Conservation (phyloP, 306 rosid species). For the Trifolium fragiferum region DNA sequence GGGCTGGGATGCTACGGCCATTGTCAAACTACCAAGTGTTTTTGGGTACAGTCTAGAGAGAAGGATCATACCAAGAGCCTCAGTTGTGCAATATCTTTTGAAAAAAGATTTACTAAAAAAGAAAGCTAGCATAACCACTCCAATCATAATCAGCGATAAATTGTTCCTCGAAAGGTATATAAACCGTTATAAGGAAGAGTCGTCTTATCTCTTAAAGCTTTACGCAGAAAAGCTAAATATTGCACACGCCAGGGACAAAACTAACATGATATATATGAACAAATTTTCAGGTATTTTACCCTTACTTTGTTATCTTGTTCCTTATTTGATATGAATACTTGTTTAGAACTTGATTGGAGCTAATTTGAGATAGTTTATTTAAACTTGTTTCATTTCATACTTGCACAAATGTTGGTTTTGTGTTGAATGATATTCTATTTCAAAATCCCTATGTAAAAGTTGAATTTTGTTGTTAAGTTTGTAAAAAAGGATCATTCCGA, state of each 20-base stretch:
- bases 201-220: neutral
- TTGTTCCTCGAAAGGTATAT: neutral
- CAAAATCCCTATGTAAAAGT: too few species aligned
- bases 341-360: neutral
- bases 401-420: neutral
- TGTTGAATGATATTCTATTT: neutral
- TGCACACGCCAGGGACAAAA: neutral
- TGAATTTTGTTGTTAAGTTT: constrained; percentile 29
- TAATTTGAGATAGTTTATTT: neutral
- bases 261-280: neutral
- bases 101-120: constrained; percentile 29
- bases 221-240: neutral
- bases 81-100: constrained; percentile 5
- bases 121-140: neutral
- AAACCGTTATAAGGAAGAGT: neutral
- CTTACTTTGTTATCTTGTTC: neutral
- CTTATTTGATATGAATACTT: neutral
- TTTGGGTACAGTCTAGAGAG: constrained; percentile 43
- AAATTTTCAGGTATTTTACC: neutral
- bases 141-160: neutral
- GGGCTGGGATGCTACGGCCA: neutral
- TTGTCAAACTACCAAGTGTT: neutral
- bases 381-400: neutral
- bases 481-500: constrained; percentile 54
- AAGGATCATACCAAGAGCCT: constrained; percentile 52